A percentile compares a stretch with the other conserved stretches of the same genome.
These are phyloP conservation scores for Stevia rebaudiana DNA, from an alignment of 140 eudicot genomes.

Conservation along the genomic window DNA sequence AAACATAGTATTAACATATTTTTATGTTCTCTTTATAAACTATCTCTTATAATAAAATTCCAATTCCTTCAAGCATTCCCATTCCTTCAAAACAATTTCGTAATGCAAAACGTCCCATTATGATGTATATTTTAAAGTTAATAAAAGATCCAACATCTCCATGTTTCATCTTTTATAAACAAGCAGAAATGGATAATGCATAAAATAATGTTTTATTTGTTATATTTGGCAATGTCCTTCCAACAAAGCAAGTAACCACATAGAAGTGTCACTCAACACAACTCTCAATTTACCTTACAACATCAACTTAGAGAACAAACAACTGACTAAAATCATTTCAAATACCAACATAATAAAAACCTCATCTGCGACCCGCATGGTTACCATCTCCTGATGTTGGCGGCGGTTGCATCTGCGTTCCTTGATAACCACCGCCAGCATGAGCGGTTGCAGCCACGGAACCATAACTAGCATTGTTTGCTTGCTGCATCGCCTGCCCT, in stretches of 20 bases:
- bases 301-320: constrained; percentile 2
- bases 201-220: background rate
- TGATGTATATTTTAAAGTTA: background rate
- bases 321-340: background rate
- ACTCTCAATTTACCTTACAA: constrained; percentile 14
- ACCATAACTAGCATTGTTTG: constrained; percentile 33
- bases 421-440: constrained; percentile 41
- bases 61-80: too few relatives aligned
- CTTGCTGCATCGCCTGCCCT: constrained; percentile 26
- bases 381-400: constrained; percentile 34
- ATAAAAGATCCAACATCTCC: background rate
- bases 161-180: background rate
- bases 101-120: too few relatives aligned
- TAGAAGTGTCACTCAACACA: constrained; percentile 1
- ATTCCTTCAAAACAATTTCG: too few relatives aligned
- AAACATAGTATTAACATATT: too few relatives aligned
- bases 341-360: constrained; percentile 4
- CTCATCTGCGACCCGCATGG: constrained; percentile 46
- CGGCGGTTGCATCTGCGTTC: constrained; percentile 23
- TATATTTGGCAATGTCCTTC: constrained; percentile 8
- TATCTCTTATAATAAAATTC: too few relatives aligned
- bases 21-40: too few relatives aligned
- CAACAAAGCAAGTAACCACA: constrained; percentile 11
- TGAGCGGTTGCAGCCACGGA: constrained; percentile 35
- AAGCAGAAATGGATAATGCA: background rate